Evolutionary conservation across 2,329 filamentous ascomycete species (phyloP), one percentile per base, ranked within the genome.

Genomic region (Lasiodiplodia theobromae): DNA sequence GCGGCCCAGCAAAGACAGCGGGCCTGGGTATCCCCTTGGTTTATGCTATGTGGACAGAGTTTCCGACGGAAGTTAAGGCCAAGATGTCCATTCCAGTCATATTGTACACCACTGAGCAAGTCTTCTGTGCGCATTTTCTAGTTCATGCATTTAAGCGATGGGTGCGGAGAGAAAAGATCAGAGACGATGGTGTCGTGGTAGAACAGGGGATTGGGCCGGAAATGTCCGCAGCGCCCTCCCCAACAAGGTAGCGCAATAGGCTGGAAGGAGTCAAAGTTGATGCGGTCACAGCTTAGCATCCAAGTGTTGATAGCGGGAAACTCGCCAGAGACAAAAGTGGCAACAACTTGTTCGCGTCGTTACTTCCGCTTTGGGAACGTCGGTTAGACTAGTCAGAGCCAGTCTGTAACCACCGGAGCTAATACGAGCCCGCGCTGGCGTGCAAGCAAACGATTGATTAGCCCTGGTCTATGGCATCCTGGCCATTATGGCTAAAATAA

Each of bases 51-150:
- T 68, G 67, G 67, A 52, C 52, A 3, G 14, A 37, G 16, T 65
- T 56, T 14, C 38, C 62, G 21, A 51, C 57, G 8, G 49, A 64
- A 14, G 44, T 51, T 8, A 68, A 68, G 67, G 67, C 67, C 18
- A 68, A 56, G 52, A 38, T 68, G 31, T 56, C 51, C 10, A 58
- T 68, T 34, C 67, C 67, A 2, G 25, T 68, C 12, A 68, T 68
- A 18, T 21, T 68, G 52, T 68, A 65, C 31, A 68, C 67, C 4
- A 68, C 67, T 7, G 67, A 68, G 58, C 67, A 68, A 31, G 49
- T 68, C 1, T 64, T 68, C 25, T 68, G 67, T 28, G 67, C 67
- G n/a, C 67, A 68, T 34, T 51, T 68, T 12, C 47, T 68, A 25
- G 67, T 65, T 11, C 23, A 54, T 44, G 23, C n/a, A 11, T 68